phyloP scores from a whole-genome alignment of 2,329 filamentous ascomycete genomes.

The Colletotrichum plurivorum region DNA sequence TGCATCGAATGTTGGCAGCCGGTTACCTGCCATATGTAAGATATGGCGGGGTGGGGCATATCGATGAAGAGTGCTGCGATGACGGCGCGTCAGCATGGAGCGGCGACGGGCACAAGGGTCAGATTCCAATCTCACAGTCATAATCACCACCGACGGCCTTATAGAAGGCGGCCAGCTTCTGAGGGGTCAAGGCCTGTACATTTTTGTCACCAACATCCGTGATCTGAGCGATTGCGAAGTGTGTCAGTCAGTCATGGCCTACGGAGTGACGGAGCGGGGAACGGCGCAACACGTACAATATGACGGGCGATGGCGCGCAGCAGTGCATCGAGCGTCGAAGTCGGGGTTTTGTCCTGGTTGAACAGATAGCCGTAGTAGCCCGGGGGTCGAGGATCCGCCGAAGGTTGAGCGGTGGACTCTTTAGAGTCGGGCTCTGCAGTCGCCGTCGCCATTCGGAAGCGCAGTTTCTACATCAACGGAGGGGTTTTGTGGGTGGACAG shows the following conservation, averaged over 20 bases:
- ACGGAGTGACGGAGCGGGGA: neutral
- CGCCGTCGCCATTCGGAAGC: constrained; percentile 41
- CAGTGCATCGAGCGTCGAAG: constrained; percentile 76
- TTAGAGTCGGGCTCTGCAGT: constrained; percentile 41
- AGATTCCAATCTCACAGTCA: constrained; percentile 65
- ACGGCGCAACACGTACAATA: constrained; percentile 70
- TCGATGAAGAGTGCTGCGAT: constrained; percentile 79
- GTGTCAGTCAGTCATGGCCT: constrained; percentile 30
- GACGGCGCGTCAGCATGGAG: constrained; percentile 36
- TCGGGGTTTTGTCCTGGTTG: constrained; percentile 76
- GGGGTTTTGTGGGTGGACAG: constrained; percentile 31
- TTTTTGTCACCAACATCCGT: constrained; percentile 71
- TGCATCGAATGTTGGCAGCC: constrained; percentile 92
- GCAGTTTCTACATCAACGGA: constrained; percentile 35
- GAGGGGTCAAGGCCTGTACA: constrained; percentile 69
- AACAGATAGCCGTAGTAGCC: constrained; percentile 76
- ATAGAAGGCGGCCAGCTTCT: constrained; percentile 84
- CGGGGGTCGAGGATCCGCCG: constrained; percentile 12
- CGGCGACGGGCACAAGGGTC: neutral
- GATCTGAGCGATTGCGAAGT: constrained; percentile 58
- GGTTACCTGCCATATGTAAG: constrained; percentile 92
- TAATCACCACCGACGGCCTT: constrained; percentile 81
- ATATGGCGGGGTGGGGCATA: constrained; percentile 81
- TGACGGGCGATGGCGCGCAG: constrained; percentile 77
- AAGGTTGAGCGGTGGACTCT: constrained; percentile 37